Evolutionary conservation across 2,329 filamentous ascomycete genomes (phyloP).

Genomic region (Talaromyces islandicus): DNA sequence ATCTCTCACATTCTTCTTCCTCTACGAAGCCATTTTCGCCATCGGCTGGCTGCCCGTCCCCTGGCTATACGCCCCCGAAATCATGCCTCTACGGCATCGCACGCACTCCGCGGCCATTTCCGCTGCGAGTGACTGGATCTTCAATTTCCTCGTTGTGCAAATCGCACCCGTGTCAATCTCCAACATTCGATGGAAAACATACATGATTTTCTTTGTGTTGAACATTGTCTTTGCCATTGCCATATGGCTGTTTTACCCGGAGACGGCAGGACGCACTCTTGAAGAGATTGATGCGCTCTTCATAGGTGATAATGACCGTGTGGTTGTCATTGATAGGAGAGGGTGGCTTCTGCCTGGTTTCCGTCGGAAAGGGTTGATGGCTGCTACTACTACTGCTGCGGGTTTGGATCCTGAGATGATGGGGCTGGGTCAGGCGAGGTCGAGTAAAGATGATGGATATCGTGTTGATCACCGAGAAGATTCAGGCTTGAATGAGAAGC

Average conservation of each 20-base stretch:
- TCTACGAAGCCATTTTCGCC: slow-evolving; percentile 7
- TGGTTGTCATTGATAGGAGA: neutral
- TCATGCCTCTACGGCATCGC: too few species aligned
- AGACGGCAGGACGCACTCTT: too few species aligned
- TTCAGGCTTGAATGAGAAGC: neutral
- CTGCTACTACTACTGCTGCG: neutral
- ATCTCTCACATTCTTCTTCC: slow-evolving; percentile 2
- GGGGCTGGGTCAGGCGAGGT: neutral
- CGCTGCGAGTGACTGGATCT: too few species aligned
- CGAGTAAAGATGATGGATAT: neutral
- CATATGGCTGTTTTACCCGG: too few species aligned
- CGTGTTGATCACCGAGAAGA: neutral
- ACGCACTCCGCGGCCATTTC: too few species aligned
- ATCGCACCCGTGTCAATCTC: too few species aligned
- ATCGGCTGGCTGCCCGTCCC: slow-evolving; percentile 6
- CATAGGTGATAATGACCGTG: neutral
- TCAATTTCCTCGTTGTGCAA: too few species aligned
- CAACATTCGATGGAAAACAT: too few species aligned
- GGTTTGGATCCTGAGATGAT: neutral
- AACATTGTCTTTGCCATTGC: too few species aligned
- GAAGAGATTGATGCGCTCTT: slow-evolving; percentile 15
- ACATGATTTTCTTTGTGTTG: too few species aligned
- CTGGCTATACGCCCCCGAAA: slow-evolving; percentile 8
- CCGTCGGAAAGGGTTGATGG: neutral
- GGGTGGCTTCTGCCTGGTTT: neutral